Conservation (phyloP, 108 stramenopile genomes). For the Halocafeteria seosinensis region DNA sequence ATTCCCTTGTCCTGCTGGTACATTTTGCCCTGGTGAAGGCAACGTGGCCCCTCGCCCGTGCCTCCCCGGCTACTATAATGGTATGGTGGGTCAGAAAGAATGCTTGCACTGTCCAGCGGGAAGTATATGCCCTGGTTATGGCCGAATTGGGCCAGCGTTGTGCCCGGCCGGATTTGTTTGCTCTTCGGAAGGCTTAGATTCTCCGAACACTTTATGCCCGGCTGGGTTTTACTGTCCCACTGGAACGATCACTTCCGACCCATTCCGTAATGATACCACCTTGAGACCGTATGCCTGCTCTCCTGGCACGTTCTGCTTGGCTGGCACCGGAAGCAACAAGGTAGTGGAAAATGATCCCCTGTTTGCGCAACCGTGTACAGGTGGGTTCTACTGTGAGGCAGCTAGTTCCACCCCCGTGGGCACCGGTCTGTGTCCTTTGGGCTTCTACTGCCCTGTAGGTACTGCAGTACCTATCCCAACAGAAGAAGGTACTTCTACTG, state of each 20-base stretch:
- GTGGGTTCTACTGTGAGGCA: constrained; percentile 44
- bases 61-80: constrained; percentile 34
- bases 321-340: constrained; percentile 28
- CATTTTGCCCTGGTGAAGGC: constrained; percentile 35
- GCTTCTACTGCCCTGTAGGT: constrained; percentile 45
- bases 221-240: constrained; percentile 60
- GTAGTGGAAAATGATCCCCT: constrained; percentile 19
- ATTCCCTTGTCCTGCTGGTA: constrained; percentile 36
- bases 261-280: constrained; percentile 49
- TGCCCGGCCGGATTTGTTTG: constrained; percentile 41
- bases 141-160: constrained; percentile 36
- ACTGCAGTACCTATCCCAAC: constrained; percentile 58
- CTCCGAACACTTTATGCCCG: constrained; percentile 47
- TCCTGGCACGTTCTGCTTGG: constrained; percentile 43
- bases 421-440: constrained; percentile 36
- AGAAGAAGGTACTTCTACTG: constrained; percentile 47
- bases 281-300: constrained; percentile 45
- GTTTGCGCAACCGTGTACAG: constrained; percentile 41
- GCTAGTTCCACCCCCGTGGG: constrained; percentile 29
- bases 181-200: constrained; percentile 24
- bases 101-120: constrained; percentile 37
- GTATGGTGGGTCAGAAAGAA: constrained; percentile 25
- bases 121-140: constrained; percentile 46
- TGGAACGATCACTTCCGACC: constrained; percentile 52
- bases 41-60: constrained; percentile 35